Percentiles rank a stretch among this genome's conserved stretches.
phyloP scores from a whole-genome alignment of 352 stramenopile genomes.

The Saprolegnia diclina region DNA sequence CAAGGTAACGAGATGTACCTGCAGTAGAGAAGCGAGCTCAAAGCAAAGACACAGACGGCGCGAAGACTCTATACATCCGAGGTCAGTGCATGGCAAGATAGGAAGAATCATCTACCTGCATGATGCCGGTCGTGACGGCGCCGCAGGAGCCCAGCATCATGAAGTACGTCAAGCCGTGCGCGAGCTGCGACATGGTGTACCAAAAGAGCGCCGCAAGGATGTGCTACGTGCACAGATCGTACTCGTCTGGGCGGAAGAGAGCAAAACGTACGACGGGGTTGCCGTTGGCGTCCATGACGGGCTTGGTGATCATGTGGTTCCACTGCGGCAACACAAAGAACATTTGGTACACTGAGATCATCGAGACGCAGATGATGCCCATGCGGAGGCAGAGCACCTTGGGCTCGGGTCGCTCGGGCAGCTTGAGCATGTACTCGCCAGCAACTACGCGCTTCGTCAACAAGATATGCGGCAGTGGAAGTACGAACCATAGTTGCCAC shows the following conservation, averaged over 20 bases:
- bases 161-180: conserved; percentile 81
- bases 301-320: conserved; percentile 67
- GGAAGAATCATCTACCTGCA: too few relatives aligned
- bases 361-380: conserved; percentile 54
- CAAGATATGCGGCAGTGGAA: background rate
- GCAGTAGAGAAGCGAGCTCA: conserved; percentile 82
- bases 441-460: conserved; percentile 36
- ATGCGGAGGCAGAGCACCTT: conserved; percentile 80
- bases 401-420: conserved; percentile 62
- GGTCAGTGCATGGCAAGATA: too few relatives aligned
- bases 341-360: conserved; percentile 74
- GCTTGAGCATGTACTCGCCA: conserved; percentile 75
- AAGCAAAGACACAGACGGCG: conserved; percentile 75
- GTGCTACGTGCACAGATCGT: too few relatives aligned
- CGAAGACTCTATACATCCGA: conserved; percentile 52
- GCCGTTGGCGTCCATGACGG: conserved; percentile 68
- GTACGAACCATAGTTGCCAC: conserved; percentile 62
- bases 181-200: conserved; percentile 76
- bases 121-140: conserved; percentile 79
- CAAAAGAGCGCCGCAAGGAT: conserved; percentile 58
- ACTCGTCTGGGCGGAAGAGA: background rate
- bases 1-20: conserved; percentile 28
- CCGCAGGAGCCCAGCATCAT: conserved; percentile 74
- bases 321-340: conserved; percentile 74
- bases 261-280: conserved; percentile 37